Conservation (phyloP, 139 green algal genomes). For the Mesotaenium endlicherianum region DNA sequence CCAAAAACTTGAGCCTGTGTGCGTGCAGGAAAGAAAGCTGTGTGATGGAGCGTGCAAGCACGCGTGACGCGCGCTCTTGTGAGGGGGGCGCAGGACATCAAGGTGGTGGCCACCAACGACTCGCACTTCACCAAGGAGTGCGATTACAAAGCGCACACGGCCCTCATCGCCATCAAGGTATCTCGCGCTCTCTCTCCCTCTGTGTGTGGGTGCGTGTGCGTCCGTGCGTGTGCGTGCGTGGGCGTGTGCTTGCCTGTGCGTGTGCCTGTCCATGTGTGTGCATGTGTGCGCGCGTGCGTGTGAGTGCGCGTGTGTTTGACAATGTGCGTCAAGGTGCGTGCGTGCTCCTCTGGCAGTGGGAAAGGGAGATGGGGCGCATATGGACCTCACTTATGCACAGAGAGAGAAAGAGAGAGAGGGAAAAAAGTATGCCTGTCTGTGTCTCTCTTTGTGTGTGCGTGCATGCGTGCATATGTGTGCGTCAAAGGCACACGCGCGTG, state of each 20-base stretch:
- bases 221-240: neutral
- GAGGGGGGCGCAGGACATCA: conserved; percentile 5
- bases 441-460: no score
- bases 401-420: no score
- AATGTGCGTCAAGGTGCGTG: neutral
- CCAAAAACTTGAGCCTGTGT: neutral
- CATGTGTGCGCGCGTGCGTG: no score
- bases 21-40: neutral
- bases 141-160: conserved; percentile 12
- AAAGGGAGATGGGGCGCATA: no score
- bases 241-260: no score
- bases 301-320: no score
- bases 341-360: neutral
- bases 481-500: no score
- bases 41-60: neutral
- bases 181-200: neutral
- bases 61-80: neutral
- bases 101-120: conserved; percentile 47
- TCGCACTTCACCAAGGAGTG: conserved; percentile 31
- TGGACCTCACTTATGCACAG: no score
- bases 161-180: conserved; percentile 44
- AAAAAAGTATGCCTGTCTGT: no score
- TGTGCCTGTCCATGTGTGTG: no score
- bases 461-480: no score
- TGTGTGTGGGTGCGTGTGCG: neutral